phyloP scores from a whole-genome alignment of 2,329 filamentous ascomycete genomes.

The Aureobasidium musti region DNA sequence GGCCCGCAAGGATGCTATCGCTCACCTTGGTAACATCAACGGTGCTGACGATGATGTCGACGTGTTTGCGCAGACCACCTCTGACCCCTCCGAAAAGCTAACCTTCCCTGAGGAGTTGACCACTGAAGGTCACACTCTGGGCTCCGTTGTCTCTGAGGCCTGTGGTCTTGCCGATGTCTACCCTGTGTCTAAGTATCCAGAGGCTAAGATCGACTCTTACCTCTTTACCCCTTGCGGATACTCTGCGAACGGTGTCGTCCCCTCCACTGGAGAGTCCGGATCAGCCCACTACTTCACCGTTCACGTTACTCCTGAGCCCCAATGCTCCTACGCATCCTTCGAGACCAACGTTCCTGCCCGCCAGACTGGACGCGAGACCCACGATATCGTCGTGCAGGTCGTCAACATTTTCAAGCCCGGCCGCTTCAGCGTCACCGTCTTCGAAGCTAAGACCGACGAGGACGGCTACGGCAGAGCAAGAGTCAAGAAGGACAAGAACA shows the following conservation, averaged over 20 bases:
- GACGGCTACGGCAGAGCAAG: conserved; percentile 42
- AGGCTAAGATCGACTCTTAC: conserved; percentile 92
- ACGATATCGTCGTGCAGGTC: conserved; percentile 89
- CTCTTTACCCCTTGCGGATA: conserved; percentile 96
- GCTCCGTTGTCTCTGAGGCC: conserved; percentile 84
- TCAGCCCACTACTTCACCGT: conserved; percentile 92
- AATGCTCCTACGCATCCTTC: conserved; percentile 97
- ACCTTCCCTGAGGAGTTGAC: conserved; percentile 72
- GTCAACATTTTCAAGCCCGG: conserved; percentile 95
- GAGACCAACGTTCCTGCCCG: conserved; percentile 95
- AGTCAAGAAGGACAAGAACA: conserved; percentile 53
- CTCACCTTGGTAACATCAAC: conserved; percentile 60
- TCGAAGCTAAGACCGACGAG: conserved; percentile 74
- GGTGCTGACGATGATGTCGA: conserved; percentile 57
- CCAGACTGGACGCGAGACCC: conserved; percentile 83
- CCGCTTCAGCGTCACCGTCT: conserved; percentile 95
- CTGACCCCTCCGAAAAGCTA: conserved; percentile 59
- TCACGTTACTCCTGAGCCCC: conserved; percentile 93
- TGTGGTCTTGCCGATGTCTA: conserved; percentile 92
- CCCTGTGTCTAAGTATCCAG: conserved; percentile 80
- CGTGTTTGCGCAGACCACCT: conserved; percentile 76
- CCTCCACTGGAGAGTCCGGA: conserved; percentile 55
- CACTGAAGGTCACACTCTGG: conserved; percentile 90
- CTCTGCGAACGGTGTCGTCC: conserved; percentile 93
- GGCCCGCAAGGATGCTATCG: conserved; percentile 61